These are phyloP conservation scores for Tuber calosporum DNA, from an alignment of 495 filamentous ascomycete genomes.

Conservation along the genomic window DNA sequence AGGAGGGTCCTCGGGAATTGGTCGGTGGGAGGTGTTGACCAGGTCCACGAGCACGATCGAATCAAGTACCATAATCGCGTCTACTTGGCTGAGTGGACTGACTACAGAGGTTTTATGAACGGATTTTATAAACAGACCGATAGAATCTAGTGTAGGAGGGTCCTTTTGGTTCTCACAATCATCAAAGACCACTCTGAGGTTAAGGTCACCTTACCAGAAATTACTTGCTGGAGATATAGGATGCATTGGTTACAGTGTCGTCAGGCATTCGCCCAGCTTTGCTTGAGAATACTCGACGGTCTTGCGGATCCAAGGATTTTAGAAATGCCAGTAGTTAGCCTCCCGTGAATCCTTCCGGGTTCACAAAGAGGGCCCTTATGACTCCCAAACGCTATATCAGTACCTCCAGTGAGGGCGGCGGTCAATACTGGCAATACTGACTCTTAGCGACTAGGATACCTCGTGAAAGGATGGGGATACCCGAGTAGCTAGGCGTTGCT, in stretches of 20 bases:
- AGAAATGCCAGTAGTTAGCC: not conserved
- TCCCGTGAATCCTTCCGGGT: not conserved
- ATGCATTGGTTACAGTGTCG: not conserved
- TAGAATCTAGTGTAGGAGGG: not conserved
- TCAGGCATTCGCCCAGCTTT: not conserved
- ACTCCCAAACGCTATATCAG: not conserved
- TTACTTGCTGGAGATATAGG: not conserved
- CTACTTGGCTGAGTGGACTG: not conserved
- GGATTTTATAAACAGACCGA: not conserved
- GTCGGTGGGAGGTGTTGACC: not conserved
- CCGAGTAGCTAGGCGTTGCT: not conserved
- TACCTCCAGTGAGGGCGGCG: not conserved
- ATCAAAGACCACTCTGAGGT: not conserved
- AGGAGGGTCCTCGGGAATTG: not conserved
- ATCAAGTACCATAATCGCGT: not conserved
- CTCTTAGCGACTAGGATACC: not conserved
- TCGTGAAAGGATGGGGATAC: not conserved
- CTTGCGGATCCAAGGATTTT: not conserved
- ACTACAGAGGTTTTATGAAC: not conserved
- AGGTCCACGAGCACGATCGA: not conserved
- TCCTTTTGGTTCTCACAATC: not conserved
- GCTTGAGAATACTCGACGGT: not conserved
- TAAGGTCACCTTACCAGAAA: not conserved
- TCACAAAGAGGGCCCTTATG: not conserved
- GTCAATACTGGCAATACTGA: not conserved